Conservation (phyloP, 768 basidiomycete species). For the Termitomyces sp. region DNA sequence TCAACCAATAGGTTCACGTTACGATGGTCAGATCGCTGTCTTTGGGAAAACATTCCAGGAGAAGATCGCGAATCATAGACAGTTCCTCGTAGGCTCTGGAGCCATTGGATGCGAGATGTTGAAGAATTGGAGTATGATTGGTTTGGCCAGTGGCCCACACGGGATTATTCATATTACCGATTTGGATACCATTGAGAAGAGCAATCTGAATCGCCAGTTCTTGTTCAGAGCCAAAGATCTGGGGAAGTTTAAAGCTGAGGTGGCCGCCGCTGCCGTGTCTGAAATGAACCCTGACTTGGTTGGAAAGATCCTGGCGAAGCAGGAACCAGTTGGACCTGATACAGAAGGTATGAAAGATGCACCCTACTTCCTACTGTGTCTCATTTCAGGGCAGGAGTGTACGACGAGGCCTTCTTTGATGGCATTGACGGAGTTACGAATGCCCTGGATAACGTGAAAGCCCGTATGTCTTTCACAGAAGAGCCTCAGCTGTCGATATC, state of each 20-base stretch:
- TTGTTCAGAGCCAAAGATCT: slow-evolving; percentile 94
- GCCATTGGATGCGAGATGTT: slow-evolving; percentile 99
- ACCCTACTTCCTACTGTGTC: not conserved
- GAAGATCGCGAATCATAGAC: slow-evolving; percentile 82
- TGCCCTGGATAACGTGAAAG: slow-evolving; percentile 94
- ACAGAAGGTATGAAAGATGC: slow-evolving; percentile 70
- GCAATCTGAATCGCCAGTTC: slow-evolving; percentile 97
- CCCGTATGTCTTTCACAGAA: slow-evolving; percentile 52
- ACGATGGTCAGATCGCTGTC: slow-evolving; percentile 94
- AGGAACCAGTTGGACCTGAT: slow-evolving; percentile 88
- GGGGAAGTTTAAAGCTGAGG: slow-evolving; percentile 95
- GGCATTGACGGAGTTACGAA: slow-evolving; percentile 92
- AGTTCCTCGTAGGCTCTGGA: slow-evolving; percentile 98
- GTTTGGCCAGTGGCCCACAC: slow-evolving; percentile 72
- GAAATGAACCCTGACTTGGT: slow-evolving; percentile 94
- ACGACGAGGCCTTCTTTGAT: slow-evolving; percentile 84
- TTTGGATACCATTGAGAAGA: slow-evolving; percentile 98
- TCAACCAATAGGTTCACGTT: slow-evolving; percentile 75
- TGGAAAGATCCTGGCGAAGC: slow-evolving; percentile 82
- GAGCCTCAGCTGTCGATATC: not conserved
- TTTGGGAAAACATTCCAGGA: slow-evolving; percentile 92
- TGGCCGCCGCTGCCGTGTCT: slow-evolving; percentile 83
- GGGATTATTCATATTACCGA: slow-evolving; percentile 93
- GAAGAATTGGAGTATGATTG: slow-evolving; percentile 99
- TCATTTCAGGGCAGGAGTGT: slow-evolving; percentile 68